Conservation (phyloP, 2,329 filamentous ascomycete genomes). For the Exophiala oligosperma region DNA sequence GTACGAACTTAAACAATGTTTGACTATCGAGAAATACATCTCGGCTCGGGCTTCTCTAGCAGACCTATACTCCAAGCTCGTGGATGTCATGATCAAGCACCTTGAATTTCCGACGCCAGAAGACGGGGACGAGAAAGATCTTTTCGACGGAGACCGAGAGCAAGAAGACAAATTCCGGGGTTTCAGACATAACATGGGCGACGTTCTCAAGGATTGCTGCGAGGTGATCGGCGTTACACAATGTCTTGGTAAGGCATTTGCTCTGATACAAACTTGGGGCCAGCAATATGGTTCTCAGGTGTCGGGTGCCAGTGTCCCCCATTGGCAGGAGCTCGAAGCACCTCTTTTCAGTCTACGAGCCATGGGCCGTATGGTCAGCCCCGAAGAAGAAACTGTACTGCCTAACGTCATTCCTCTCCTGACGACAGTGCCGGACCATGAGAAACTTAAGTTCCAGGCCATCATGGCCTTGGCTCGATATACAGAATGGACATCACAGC, state of each 20-base stretch:
- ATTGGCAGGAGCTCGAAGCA: constrained; percentile 96
- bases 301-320: constrained; percentile 72
- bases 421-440: constrained; percentile 90
- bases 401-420: constrained; percentile 90
- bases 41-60: constrained; percentile 74
- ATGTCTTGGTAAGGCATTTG: constrained; percentile 84
- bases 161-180: constrained; percentile 96
- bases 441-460: constrained; percentile 97
- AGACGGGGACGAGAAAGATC: constrained; percentile 70
- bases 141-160: constrained; percentile 94
- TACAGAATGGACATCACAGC: constrained; percentile 94
- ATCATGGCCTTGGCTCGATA: constrained; percentile 97
- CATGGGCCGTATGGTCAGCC: constrained; percentile 93
- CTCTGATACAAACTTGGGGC: constrained; percentile 86
- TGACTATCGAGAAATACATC: constrained; percentile 86
- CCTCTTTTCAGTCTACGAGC: constrained; percentile 93
- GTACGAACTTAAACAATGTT: constrained; percentile 97
- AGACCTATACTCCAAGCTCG: constrained; percentile 82
- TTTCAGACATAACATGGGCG: constrained; percentile 95
- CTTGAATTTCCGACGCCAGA: constrained; percentile 83
- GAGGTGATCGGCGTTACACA: constrained; percentile 93
- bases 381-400: constrained; percentile 81
- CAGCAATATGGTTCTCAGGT: constrained; percentile 76
- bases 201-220: constrained; percentile 95
- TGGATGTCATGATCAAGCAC: constrained; percentile 89